Conservation (phyloP, 805 yeast genomes). For the Zygoascus biomembranicola region DNA sequence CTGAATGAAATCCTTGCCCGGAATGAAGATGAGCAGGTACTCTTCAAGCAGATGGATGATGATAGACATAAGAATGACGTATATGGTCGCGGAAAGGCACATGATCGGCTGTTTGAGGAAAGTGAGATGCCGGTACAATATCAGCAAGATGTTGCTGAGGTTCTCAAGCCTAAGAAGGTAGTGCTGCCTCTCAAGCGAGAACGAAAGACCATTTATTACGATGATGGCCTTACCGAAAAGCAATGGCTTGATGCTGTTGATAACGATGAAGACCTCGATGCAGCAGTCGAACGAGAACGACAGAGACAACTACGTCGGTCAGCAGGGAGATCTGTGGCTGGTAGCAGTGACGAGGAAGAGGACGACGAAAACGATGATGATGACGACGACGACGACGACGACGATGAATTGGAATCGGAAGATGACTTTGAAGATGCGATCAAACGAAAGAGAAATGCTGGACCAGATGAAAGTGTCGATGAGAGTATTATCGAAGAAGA, state of each 20-base stretch:
- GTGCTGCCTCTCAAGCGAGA: slow-evolving; percentile 52
- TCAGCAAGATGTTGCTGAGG: slow-evolving; percentile 41
- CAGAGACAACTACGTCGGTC: slow-evolving; percentile 5
- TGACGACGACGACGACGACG: slow-evolving; percentile 3
- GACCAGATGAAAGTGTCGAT: slow-evolving; percentile 3
- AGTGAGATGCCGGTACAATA: slow-evolving; percentile 76
- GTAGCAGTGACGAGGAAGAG: background rate
- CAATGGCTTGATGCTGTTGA: slow-evolving; percentile 72
- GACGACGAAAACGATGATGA: slow-evolving; percentile 9
- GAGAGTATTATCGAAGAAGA: slow-evolving; percentile 8
- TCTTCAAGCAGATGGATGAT: slow-evolving; percentile 60
- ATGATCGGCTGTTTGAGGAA: slow-evolving; percentile 50
- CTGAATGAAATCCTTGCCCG: slow-evolving; percentile 83
- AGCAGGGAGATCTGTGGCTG: background rate
- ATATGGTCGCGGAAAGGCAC: slow-evolving; percentile 32
- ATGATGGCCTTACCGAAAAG: slow-evolving; percentile 86
- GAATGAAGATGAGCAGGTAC: slow-evolving; percentile 53
- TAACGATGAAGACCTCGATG: slow-evolving; percentile 50
- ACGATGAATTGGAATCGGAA: background rate
- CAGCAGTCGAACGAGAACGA: slow-evolving; percentile 39
- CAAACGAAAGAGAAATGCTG: background rate
- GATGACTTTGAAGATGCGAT: background rate
- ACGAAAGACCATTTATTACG: slow-evolving; percentile 57
- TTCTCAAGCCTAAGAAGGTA: slow-evolving; percentile 26
- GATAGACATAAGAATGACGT: slow-evolving; percentile 36